Conservation (phyloP, 2,329 filamentous ascomycete genomes). For the Zopfia rhizophila region DNA sequence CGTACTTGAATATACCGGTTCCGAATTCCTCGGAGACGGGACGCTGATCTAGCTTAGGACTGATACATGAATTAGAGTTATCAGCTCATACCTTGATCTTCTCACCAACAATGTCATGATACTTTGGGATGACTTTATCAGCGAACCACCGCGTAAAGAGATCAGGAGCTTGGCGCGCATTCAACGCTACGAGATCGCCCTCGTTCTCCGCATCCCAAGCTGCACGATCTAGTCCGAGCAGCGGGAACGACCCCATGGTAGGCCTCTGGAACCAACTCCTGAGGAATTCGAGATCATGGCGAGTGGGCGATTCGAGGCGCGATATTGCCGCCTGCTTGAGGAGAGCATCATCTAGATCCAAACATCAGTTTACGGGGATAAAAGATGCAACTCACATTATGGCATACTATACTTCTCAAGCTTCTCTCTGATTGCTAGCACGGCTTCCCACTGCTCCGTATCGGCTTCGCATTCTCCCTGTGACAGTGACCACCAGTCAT, state of each 20-base stretch:
- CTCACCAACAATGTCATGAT: background rate
- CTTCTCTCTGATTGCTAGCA: background rate
- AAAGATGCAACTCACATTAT: no score
- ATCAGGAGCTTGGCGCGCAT: background rate
- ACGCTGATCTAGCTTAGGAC: no score
- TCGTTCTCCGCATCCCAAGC: constrained; percentile 1
- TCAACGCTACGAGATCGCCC: background rate
- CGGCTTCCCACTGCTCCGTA: background rate
- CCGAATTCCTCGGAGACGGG: background rate
- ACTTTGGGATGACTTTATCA: background rate
- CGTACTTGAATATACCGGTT: background rate
- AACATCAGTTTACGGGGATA: no score
- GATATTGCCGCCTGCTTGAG: background rate
- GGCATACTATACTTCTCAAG: constrained; percentile 2
- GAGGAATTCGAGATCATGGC: background rate
- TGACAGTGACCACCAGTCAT: background rate
- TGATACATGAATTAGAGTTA: no score
- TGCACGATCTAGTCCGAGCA: background rate
- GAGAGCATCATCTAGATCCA: no score
- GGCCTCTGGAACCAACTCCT: constrained; percentile 1
- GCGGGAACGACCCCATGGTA: background rate
- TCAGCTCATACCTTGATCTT: no score
- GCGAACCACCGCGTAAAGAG: constrained; percentile 1
- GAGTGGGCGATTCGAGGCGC: background rate
- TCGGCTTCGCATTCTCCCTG: background rate